Conservation (phyloP, 345 rosid species). For the Xanthoceras sorbifolium region DNA sequence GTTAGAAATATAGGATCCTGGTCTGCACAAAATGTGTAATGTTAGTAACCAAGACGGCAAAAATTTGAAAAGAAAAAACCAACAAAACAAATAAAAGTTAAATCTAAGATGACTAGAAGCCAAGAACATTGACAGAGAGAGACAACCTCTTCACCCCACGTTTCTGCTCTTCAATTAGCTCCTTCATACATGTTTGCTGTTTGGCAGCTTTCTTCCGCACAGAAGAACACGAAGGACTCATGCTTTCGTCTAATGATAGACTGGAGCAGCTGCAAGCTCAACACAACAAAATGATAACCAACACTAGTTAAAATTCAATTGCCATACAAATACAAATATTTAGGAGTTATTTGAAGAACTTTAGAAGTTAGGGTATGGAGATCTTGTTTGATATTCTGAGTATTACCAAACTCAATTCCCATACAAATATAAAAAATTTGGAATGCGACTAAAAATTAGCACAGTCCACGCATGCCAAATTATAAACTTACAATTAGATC, state of each 20-base stretch:
- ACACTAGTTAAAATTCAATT: conserved; percentile 2
- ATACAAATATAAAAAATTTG: too few relatives aligned
- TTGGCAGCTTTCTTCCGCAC: conserved; percentile 32
- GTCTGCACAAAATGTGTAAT: conserved; percentile 42
- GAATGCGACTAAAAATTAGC: background rate
- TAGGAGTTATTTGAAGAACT: background rate
- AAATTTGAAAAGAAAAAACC: background rate
- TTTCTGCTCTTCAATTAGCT: conserved; percentile 40
- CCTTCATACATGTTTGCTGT: conserved; percentile 32
- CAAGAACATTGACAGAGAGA: conserved; percentile 2
- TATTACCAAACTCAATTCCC: background rate
- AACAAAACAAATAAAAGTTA: background rate
- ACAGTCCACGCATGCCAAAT: background rate
- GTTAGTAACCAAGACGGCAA: conserved; percentile 12
- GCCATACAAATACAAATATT: background rate
- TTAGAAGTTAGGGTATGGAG: background rate
- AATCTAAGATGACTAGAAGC: background rate
- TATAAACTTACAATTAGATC: too few relatives aligned
- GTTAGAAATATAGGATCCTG: conserved; percentile 38
- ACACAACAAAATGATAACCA: background rate
- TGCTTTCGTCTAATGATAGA: conserved; percentile 41
- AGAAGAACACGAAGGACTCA: conserved; percentile 36
- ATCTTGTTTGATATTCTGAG: background rate
- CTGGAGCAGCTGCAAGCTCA: conserved; percentile 44
- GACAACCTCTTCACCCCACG: conserved; percentile 56